phyloP scores from a whole-genome alignment of 2,329 filamentous ascomycete species.

The Diaporthe sp. region DNA sequence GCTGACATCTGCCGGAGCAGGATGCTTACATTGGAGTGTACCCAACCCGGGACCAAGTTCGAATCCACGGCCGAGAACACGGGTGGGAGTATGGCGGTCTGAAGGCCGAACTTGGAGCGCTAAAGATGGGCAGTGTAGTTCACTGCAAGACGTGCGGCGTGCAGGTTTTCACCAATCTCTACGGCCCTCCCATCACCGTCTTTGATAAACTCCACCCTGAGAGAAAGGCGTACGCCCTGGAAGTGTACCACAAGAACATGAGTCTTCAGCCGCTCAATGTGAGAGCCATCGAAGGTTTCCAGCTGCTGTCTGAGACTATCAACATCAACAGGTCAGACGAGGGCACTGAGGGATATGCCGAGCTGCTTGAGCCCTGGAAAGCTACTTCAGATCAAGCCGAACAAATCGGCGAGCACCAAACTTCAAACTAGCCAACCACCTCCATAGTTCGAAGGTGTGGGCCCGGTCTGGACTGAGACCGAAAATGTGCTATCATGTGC shows the following conservation, averaged over 20 bases:
- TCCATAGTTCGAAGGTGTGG: neutral
- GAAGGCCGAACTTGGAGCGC: conserved; percentile 20
- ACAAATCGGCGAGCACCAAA: neutral
- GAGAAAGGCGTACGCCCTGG: conserved; percentile 36
- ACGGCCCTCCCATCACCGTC: conserved; percentile 41
- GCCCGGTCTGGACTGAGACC: no score
- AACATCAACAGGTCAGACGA: conserved; percentile 34
- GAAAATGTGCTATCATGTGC: no score
- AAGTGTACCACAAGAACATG: conserved; percentile 40
- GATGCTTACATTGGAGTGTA: conserved; percentile 19
- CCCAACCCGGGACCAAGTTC: conserved; percentile 12
- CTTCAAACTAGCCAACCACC: neutral
- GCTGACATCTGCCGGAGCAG: neutral
- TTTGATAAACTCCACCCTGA: conserved; percentile 42
- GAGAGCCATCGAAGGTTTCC: conserved; percentile 37
- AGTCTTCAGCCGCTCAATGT: conserved; percentile 40
- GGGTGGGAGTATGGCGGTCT: conserved; percentile 12
- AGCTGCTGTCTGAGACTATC: conserved; percentile 21
- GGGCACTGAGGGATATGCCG: conserved; percentile 42
- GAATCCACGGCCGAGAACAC: neutral
- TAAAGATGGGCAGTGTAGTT: conserved; percentile 21
- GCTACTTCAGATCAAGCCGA: neutral
- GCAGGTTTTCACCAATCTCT: conserved; percentile 40
- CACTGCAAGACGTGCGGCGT: conserved; percentile 43
- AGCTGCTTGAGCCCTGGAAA: conserved; percentile 8